phyloP scores from a whole-genome alignment of 2,329 filamentous ascomycete species.

The Monosporascus cannonballus region DNA sequence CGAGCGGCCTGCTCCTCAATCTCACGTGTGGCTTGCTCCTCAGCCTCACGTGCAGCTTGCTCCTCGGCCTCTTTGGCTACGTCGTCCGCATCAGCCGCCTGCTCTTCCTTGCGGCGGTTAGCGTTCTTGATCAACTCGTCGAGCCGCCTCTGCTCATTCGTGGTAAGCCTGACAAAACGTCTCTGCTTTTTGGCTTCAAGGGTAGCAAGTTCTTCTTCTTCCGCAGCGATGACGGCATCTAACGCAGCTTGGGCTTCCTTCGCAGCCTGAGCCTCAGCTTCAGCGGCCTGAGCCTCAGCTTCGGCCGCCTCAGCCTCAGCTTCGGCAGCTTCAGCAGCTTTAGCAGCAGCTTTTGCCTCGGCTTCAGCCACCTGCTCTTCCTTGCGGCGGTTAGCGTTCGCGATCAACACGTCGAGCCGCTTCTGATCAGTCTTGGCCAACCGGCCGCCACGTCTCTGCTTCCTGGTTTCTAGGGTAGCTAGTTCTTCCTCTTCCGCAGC shows the following conservation, averaged over 20 bases:
- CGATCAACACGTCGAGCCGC: slow-evolving; percentile 32
- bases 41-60: slow-evolving; percentile 11
- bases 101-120: slow-evolving; percentile 11
- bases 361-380: slow-evolving; percentile 29
- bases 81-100: slow-evolving; percentile 8
- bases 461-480: slow-evolving; percentile 39
- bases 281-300: too few species aligned
- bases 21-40: slow-evolving; percentile 21
- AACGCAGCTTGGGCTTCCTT: slow-evolving; percentile 3
- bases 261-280: too few species aligned
- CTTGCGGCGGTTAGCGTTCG: slow-evolving; percentile 26
- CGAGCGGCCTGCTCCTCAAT: slow-evolving; percentile 17
- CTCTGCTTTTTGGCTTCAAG: slow-evolving; percentile 25
- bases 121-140: slow-evolving; percentile 15
- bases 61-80: not conserved
- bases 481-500: slow-evolving; percentile 24
- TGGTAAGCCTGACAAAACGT: slow-evolving; percentile 35
- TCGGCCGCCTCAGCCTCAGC: too few species aligned
- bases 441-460: slow-evolving; percentile 40
- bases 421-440: slow-evolving; percentile 40
- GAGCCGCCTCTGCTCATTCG: slow-evolving; percentile 24
- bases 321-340: too few species aligned
- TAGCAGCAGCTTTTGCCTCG: too few species aligned
- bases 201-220: not conserved
- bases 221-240: not conserved